A percentile compares a stretch with the other conserved stretches of the same genome.
phyloP scores from a whole-genome alignment of 371 early-diverging fungal genomes.

The Mycotypha africana region DNA sequence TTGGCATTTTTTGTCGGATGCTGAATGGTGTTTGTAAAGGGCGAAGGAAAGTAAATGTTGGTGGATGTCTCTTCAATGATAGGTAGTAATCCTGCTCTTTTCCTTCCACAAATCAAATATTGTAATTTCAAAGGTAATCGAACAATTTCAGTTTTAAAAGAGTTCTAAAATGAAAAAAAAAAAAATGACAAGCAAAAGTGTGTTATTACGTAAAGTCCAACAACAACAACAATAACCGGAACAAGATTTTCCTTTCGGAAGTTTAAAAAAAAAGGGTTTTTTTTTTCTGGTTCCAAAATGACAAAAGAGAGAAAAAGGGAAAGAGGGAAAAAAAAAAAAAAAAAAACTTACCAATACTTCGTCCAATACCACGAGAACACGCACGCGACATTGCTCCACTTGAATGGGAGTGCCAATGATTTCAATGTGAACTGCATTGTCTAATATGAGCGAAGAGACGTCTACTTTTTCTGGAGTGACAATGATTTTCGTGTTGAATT shows the following conservation, averaged over 20 bases:
- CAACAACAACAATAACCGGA: too few relatives aligned
- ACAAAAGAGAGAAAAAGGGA: conserved; percentile 1
- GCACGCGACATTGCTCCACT: conserved; percentile 38
- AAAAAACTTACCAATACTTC: conserved; percentile 32
- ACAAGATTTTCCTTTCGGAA: too few relatives aligned
- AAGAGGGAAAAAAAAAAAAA: too few relatives aligned
- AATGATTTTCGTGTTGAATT: conserved; percentile 24
- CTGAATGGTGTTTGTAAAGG: conserved; percentile 39
- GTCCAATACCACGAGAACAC: conserved; percentile 34
- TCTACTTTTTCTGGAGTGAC: conserved; percentile 13
- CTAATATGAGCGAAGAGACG: conserved; percentile 28
- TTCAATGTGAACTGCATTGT: conserved; percentile 21
- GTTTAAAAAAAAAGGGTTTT: too few relatives aligned
- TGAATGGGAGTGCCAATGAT: conserved; percentile 33
- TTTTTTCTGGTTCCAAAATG: too few relatives aligned
- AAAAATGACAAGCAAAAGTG: not conserved
- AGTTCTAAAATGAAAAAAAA: conserved; percentile 7
- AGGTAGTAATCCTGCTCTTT: conserved; percentile 56
- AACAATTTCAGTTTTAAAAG: conserved; percentile 20
- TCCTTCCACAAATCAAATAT: conserved; percentile 70
- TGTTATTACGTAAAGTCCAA: not conserved
- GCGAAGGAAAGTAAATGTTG: conserved; percentile 70
- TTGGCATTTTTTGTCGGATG: not conserved
- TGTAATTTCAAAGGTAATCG: conserved; percentile 43
- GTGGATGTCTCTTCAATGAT: conserved; percentile 75